Conservation (phyloP, 768 basidiomycete species). For the Gloeostereum incarnatum region DNA sequence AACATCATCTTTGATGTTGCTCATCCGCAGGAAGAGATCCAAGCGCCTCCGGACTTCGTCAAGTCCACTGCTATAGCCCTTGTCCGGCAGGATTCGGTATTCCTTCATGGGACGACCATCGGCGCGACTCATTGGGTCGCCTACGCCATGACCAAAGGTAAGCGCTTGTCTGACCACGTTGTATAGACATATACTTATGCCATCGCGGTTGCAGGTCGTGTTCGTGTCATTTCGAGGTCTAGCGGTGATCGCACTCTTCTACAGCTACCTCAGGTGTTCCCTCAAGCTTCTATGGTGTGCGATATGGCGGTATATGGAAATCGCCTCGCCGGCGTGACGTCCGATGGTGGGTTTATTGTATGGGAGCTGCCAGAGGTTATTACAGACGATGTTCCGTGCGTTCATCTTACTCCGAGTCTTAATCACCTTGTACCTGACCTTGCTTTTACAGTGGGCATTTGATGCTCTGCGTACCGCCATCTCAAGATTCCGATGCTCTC, state of each 20-base stretch:
- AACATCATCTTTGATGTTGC: conserved; percentile 70
- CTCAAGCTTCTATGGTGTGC: conserved; percentile 51
- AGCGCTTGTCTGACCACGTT: conserved; percentile 2
- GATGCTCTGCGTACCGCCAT: conserved; percentile 61
- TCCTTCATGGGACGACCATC: conserved; percentile 80
- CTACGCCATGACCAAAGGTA: conserved; percentile 85
- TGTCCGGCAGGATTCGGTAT: conserved; percentile 77
- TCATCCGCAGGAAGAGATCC: conserved; percentile 62
- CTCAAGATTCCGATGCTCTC: conserved; percentile 49
- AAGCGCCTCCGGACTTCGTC: conserved; percentile 66
- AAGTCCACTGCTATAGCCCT: conserved; percentile 88
- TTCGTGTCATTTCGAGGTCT: conserved; percentile 81
- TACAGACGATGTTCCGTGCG: conserved; percentile 81
- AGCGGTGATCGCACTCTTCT: conserved; percentile 82
- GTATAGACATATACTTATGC: conserved; percentile 3
- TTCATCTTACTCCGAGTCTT: conserved; percentile 11
- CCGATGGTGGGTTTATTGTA: conserved; percentile 82
- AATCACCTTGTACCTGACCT: conserved; percentile 3
- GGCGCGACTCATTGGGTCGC: conserved; percentile 91
- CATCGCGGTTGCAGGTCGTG: conserved; percentile 41
- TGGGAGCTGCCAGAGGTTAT: conserved; percentile 82
- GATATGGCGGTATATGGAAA: conserved; percentile 86
- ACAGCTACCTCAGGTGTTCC: conserved; percentile 63
- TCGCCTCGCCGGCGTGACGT: conserved; percentile 77
- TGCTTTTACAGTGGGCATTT: conserved; percentile 45